Conservation (phyloP, 176 grass and related monocot genomes). For the Pontederia paniculata region DNA sequence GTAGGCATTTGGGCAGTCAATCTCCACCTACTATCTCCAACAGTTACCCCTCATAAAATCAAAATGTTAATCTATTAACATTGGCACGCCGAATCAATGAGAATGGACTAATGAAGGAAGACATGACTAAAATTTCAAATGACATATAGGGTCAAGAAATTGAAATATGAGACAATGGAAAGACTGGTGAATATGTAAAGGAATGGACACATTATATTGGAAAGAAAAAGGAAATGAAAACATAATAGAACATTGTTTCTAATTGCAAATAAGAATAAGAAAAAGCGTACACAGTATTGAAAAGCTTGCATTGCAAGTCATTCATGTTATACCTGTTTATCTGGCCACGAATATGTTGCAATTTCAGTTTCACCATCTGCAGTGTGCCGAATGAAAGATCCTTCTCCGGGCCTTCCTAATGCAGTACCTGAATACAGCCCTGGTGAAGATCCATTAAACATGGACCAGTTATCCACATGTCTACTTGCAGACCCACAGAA, state of each 20-base stretch:
- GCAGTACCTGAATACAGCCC: conserved; percentile 32
- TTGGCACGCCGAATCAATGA: no score
- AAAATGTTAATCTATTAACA: no score
- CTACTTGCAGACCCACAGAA: conserved; percentile 28
- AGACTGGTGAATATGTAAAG: no score
- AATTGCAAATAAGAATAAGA: background rate
- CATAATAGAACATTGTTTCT: background rate
- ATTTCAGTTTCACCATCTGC: conserved; percentile 38
- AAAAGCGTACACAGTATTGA: background rate
- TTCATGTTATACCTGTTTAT: conserved; percentile 56
- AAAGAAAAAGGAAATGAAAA: no score
- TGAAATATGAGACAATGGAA: no score
- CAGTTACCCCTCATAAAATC: no score
- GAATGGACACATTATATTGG: no score
- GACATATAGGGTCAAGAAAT: no score
- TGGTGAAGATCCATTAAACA: conserved; percentile 25
- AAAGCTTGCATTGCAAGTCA: background rate
- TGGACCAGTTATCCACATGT: conserved; percentile 18
- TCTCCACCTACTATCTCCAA: no score
- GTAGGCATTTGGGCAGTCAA: no score
- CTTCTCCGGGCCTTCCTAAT: conserved; percentile 24
- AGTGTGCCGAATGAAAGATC: conserved; percentile 25
- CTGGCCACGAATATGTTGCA: conserved; percentile 54
- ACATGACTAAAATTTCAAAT: no score
- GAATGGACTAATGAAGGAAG: no score